Percentiles rank a stretch among this genome's conserved stretches.
phyloP scores from a whole-genome alignment of 257 asterid genomes.

The Ocimum tenuiflorum region DNA sequence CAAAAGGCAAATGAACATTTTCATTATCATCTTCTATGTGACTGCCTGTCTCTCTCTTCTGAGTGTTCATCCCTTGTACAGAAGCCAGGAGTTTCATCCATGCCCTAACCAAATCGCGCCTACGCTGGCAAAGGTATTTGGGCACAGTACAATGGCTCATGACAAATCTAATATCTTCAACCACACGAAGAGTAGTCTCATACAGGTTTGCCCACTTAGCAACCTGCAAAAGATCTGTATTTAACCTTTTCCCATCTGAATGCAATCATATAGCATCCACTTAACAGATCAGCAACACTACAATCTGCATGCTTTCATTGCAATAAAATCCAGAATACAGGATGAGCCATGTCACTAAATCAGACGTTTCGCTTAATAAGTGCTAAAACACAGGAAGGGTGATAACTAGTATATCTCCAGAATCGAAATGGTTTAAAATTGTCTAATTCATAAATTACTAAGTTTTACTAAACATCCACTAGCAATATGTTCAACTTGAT shows the following conservation, averaged over 20 bases:
- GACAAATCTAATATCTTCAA: slow-evolving; percentile 82
- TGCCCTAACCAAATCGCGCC: slow-evolving; percentile 62
- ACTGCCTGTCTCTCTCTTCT: slow-evolving; percentile 80
- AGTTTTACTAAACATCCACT: background rate
- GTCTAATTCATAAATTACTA: background rate
- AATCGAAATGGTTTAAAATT: background rate
- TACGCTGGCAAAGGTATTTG: slow-evolving; percentile 50
- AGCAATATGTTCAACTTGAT: slow-evolving; percentile 3
- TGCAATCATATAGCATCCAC: slow-evolving; percentile 7
- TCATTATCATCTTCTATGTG: slow-evolving; percentile 86
- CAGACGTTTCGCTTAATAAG: background rate
- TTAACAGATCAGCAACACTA: background rate
- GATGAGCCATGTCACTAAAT: slow-evolving; percentile 1
- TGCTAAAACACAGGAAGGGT: slow-evolving; percentile 1
- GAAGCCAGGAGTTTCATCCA: slow-evolving; percentile 85
- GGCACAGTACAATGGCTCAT: slow-evolving; percentile 85
- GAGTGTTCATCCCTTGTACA: slow-evolving; percentile 93
- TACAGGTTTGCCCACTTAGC: slow-evolving; percentile 62
- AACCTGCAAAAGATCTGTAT: slow-evolving; percentile 51
- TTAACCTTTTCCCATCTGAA: slow-evolving; percentile 21
- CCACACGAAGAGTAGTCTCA: slow-evolving; percentile 73
- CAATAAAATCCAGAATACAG: background rate
- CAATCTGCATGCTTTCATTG: background rate
- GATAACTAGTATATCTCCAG: background rate
- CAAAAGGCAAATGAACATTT: slow-evolving; percentile 64